Evolutionary conservation across 2,329 filamentous ascomycete genomes (phyloP), one percentile per base, ranked within the genome.

Genomic region (Pyrenochaeta sp.): DNA sequence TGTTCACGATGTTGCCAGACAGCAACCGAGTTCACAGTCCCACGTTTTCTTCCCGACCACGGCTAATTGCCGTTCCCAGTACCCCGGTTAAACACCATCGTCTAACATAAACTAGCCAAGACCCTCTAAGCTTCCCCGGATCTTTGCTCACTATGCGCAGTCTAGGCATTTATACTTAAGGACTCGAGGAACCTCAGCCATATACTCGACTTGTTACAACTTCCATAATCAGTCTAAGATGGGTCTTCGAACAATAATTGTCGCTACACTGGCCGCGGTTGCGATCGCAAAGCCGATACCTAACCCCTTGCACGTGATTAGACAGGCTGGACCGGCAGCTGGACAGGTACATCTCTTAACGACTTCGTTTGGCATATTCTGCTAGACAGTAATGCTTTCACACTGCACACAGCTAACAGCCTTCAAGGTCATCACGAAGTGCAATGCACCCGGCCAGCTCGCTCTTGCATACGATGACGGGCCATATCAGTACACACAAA

Each of bases 391-490:
- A 35, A 5, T 14, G 9, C 23, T 4, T 27, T 27, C 23, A 5
- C 4, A 9, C 9, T 27, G 23, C 9, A 27, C 23, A 27, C 23
- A 4, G 20, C 31, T 46, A 41, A 39, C 11, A 21, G 10, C 12
- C 18, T 18, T 23, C 7, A 40, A 64, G 51, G 66, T 73, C 44
- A 71, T 74, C 40, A 66, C 60, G 7, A 71, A 71, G 35, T 72
- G 72, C 56, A 54, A 44, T 14, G 53, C 65, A 3, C 64, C 71
- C 1, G 69, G 69, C 7, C 51, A 61, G 51, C 53, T 75, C 31
- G 72, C 72, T 11, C 63, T 75, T 4, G 71, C 72, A 35, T 75
- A 73, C 58, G 72, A 75, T 31, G 72, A 75, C 23, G 72, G 72
- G 2, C 72, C 72, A 30, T 74, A 72, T 17, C 68, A 72, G 30